Conservation (phyloP, 2,329 filamentous ascomycete species). For the Ophiostoma australiae region DNA sequence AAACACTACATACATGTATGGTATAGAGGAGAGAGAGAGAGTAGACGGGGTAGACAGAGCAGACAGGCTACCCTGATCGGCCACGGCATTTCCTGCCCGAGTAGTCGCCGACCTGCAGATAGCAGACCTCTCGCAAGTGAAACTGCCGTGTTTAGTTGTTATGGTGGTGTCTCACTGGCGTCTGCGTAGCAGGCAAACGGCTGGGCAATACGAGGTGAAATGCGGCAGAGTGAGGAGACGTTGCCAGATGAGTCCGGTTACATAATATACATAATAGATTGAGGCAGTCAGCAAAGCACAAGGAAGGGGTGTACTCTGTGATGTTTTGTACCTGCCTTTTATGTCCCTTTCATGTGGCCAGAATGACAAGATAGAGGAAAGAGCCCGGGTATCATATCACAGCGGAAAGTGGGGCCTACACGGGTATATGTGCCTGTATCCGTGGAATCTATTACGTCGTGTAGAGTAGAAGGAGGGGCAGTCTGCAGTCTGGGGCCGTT, state of each 20-base stretch:
- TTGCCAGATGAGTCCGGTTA: neutral
- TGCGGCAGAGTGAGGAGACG: slow-evolving; percentile 3
- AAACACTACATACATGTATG: too few species aligned
- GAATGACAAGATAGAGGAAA: neutral
- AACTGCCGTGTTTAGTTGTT: neutral
- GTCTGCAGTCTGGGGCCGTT: slow-evolving; percentile 2
- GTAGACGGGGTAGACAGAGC: neutral
- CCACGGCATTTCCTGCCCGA: neutral
- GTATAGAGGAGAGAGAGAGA: too few species aligned
- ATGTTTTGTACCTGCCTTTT: slow-evolving; percentile 6
- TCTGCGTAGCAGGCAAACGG: neutral
- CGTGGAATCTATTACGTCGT: neutral
- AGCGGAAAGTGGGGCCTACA: neutral
- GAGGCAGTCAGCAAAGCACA: neutral
- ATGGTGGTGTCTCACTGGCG: neutral
- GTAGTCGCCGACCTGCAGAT: neutral
- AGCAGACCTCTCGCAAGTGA: neutral
- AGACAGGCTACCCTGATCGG: neutral
- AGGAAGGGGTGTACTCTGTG: neutral
- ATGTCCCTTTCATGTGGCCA: neutral
- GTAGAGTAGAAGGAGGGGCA: neutral
- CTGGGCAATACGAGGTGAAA: neutral
- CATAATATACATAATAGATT: neutral
- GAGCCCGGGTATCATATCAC: neutral
- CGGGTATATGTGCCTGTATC: slow-evolving; percentile 1